Evolutionary conservation across 179 eudicot species (phyloP).

Genomic region (Sideroxylon spinosum): DNA sequence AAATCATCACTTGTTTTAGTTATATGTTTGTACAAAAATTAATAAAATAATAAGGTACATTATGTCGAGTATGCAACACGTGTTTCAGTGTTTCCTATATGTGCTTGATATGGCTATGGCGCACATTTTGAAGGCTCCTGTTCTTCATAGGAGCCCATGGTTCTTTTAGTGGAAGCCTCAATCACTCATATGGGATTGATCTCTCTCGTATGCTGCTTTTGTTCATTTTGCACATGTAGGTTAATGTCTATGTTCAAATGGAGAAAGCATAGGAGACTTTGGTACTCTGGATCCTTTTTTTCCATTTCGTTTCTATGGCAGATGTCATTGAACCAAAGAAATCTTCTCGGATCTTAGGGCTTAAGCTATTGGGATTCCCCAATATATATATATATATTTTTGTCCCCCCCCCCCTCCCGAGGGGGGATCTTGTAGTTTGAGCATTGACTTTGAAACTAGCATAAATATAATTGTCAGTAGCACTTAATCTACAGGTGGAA

Average conservation of each 20-base stretch:
- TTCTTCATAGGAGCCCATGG: not conserved
- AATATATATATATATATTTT: too few relatives aligned
- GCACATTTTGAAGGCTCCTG: too few relatives aligned
- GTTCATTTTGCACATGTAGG: not conserved
- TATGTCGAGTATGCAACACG: too few relatives aligned
- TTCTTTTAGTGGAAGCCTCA: not conserved
- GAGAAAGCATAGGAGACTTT: not conserved
- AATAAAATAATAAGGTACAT: too few relatives aligned
- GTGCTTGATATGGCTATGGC: too few relatives aligned
- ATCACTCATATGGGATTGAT: not conserved
- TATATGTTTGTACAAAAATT: too few relatives aligned
- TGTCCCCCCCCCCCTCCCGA: too few relatives aligned
- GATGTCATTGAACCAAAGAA: not conserved
- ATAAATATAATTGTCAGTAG: not conserved
- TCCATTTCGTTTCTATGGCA: not conserved
- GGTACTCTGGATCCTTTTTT: not conserved
- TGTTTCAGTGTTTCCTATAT: too few relatives aligned
- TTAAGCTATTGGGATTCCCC: not conserved
- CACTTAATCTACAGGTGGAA: conserved; percentile 56
- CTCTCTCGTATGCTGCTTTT: not conserved
- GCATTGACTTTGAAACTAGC: not conserved
- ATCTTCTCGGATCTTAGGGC: not conserved
- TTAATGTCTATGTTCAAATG: not conserved
- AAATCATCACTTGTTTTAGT: too few relatives aligned
- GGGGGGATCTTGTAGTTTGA: not conserved